Evolutionary conservation across 2,329 filamentous ascomycete genomes (phyloP), one percentile per base, ranked within the genome.

Genomic region (Ophiocordyceps camponoti-saundersi): DNA sequence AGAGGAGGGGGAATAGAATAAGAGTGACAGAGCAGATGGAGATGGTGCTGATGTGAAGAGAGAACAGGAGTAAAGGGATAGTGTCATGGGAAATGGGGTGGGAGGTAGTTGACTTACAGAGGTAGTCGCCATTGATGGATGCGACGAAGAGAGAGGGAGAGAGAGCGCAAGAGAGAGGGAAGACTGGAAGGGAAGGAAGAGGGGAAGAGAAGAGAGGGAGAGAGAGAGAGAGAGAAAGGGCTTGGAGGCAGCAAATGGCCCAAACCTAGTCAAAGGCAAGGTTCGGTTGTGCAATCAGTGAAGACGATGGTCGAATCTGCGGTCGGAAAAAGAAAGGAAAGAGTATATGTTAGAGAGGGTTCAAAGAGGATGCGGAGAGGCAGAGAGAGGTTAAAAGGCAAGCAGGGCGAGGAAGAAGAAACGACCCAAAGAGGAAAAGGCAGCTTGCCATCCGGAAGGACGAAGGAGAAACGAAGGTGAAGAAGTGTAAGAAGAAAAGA

Each of bases 41-140:
- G 22, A 48, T 43, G 45, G 48, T 45, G 51, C 26, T 32, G 22
- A 45, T 26, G 49, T 45, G 34, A 47, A 47, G 29, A 46, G 45
- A n/a, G 6, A 20, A 32, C 22, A n/a, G n/a, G n/a, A n/a, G n/a
- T n/a, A n/a, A n/a, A n/a, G n/a, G n/a, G n/a, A n/a, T n/a, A n/a
- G n/a, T n/a, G n/a, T n/a, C n/a, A n/a, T n/a, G n/a, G n/a, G n/a
- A n/a, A n/a, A n/a, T n/a, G n/a, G n/a, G n/a, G n/a, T n/a, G n/a
- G n/a, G n/a, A n/a, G n/a, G n/a, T n/a, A 40, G 18, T 18, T 40
- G 44, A 65, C 65, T 63, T 52, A 69, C 65, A 47, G 60, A 49
- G 50, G 59, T 63, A 30, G 63, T 57, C 61, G 68, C 65, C 46
- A 26, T 26, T 23, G 21, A n/a, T n/a, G 21, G 40, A 12, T n/a